A percentile compares a stretch with the other conserved stretches of the same genome.
These are phyloP conservation scores for Marasmius tenuissimus DNA, from an alignment of 1,284 basidiomycete genomes.

Conservation along the genomic window DNA sequence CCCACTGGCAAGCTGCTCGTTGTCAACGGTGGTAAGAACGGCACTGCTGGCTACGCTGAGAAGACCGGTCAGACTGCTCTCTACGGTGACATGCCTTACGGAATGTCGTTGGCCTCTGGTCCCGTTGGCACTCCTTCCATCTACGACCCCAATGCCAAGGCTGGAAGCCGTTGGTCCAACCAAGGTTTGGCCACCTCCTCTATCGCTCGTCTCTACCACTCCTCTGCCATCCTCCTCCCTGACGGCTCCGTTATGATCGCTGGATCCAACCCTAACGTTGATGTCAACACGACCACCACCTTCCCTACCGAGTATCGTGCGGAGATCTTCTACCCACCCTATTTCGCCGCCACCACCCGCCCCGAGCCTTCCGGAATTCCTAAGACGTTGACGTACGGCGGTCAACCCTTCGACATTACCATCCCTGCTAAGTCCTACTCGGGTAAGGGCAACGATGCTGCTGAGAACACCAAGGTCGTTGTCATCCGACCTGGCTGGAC, in stretches of 20 bases:
- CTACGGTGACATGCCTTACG: not conserved
- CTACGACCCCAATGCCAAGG: constrained; percentile 68
- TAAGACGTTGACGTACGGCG: constrained; percentile 78
- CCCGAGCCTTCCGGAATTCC: constrained; percentile 78
- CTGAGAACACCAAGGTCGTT: constrained; percentile 79
- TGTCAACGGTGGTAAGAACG: not conserved
- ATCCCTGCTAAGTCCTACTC: constrained; percentile 61
- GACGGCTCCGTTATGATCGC: constrained; percentile 87
- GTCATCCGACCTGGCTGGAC: constrained; percentile 89
- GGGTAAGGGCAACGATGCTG: constrained; percentile 66
- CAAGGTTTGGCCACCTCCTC: constrained; percentile 56
- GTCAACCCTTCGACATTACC: constrained; percentile 67
- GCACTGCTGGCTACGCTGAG: not conserved
- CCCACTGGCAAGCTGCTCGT: not conserved
- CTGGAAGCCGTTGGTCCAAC: constrained; percentile 73
- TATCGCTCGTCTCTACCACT: constrained; percentile 85
- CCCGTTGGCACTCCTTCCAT: constrained; percentile 73
- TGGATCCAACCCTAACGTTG: constrained; percentile 91
- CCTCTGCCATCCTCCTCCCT: constrained; percentile 83
- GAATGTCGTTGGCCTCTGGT: constrained; percentile 59
- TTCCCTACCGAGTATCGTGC: constrained; percentile 87
- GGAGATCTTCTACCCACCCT: constrained; percentile 85
- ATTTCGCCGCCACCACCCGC: constrained; percentile 74
- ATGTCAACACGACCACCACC: constrained; percentile 65
- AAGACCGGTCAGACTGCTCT: not conserved